Conservation (phyloP, 192 early-diverging fungal species). For the Backusella morwellensis region DNA sequence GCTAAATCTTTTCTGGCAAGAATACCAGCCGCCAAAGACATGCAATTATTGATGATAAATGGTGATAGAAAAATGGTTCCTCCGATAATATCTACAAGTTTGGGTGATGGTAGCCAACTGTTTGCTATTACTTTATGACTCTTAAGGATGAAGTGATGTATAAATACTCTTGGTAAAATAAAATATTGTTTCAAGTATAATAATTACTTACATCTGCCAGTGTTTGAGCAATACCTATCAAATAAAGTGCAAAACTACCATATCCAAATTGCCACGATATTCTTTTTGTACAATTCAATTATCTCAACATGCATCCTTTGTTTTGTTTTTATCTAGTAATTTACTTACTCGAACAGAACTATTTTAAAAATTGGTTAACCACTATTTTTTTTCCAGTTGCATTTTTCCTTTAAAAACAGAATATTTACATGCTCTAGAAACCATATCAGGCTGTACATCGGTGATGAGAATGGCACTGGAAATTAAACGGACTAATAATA, state of each 20-base stretch:
- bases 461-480: constrained; percentile 14
- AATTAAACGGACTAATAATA: constrained; percentile 21
- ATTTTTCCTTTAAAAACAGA: not conserved
- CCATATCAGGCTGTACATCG: constrained; percentile 12
- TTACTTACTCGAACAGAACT: constrained; percentile 6
- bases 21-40: constrained; percentile 25
- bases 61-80: constrained; percentile 22
- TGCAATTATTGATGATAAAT: constrained; percentile 26
- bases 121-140: constrained; percentile 32
- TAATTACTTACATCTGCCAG: constrained; percentile 16
- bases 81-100: constrained; percentile 21
- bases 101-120: constrained; percentile 30
- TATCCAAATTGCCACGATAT: constrained; percentile 28
- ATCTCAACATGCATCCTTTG: not conserved
- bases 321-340: not conserved
- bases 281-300: not conserved
- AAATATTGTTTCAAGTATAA: not conserved
- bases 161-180: not conserved
- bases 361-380: not conserved
- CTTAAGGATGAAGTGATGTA: not conserved
- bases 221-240: constrained; percentile 32
- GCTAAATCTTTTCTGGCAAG: constrained; percentile 1
- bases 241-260: constrained; percentile 24
- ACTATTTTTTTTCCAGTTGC: not conserved
- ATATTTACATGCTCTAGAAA: constrained; percentile 24